A percentile compares a stretch with the other conserved stretches of the same genome.
phyloP scores from a whole-genome alignment of 2,329 filamentous ascomycete species.

The Leptographium wingfieldii region DNA sequence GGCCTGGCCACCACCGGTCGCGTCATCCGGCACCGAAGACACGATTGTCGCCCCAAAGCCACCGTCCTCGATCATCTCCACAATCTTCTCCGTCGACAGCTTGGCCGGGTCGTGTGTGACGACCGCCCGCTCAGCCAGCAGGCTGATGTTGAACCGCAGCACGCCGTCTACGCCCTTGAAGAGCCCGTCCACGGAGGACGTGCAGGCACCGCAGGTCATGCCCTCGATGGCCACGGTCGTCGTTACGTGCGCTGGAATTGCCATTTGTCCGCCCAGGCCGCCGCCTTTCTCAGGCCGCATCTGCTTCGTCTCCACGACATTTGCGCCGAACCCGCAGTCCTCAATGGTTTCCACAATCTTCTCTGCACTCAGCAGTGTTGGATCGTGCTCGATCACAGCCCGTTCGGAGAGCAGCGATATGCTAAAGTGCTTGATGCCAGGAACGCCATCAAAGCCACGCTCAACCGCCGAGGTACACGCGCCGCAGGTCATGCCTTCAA shows the following conservation, averaged over 20 bases:
- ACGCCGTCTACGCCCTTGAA: conserved; percentile 69
- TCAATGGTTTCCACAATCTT: conserved; percentile 48
- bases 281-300: conserved; percentile 11
- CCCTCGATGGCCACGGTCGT: conserved; percentile 86
- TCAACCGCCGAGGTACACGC: conserved; percentile 81
- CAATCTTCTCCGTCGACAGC: conserved; percentile 61
- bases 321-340: conserved; percentile 69
- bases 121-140: conserved; percentile 84
- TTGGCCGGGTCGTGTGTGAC: conserved; percentile 68
- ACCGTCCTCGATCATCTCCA: conserved; percentile 73
- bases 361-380: conserved; percentile 35
- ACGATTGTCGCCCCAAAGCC: conserved; percentile 81
- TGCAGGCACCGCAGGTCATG: conserved; percentile 97
- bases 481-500: conserved; percentile 85
- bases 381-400: conserved; percentile 74
- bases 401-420: conserved; percentile 76
- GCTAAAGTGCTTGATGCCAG: conserved; percentile 62
- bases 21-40: conserved; percentile 53
- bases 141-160: conserved; percentile 83
- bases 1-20: conserved; percentile 29
- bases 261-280: conserved; percentile 36
- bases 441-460: conserved; percentile 61
- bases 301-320: conserved; percentile 58
- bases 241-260: conserved; percentile 37
- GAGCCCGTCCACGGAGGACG: conserved; percentile 74